Percentiles rank a stretch among this genome's conserved stretches.
phyloP scores from a whole-genome alignment of 306 rosid genomes.

The Abrus pulchellus region DNA sequence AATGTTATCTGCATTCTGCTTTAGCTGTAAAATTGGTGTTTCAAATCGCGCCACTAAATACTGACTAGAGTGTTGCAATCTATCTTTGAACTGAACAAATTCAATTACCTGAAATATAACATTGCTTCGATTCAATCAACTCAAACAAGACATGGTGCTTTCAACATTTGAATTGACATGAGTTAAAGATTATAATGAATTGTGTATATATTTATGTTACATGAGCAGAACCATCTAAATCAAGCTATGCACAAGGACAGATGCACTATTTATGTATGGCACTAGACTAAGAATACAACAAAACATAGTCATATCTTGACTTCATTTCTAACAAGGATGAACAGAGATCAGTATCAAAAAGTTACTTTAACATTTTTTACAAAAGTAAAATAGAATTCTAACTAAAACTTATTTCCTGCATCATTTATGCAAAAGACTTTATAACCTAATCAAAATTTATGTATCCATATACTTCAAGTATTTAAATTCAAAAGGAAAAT shows the following conservation, averaged over 20 bases:
- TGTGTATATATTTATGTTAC: neutral
- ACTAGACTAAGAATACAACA: conserved; percentile 36
- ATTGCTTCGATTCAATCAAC: conserved; percentile 27
- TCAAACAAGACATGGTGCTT: conserved; percentile 21
- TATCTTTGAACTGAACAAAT: conserved; percentile 94
- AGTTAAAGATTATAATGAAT: conserved; percentile 13
- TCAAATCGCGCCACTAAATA: conserved; percentile 85
- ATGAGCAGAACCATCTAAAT: conserved; percentile 11
- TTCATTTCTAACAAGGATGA: conserved; percentile 30
- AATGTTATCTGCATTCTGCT: conserved; percentile 81
- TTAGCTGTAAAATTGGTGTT: conserved; percentile 77
- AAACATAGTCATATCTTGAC: conserved; percentile 36
- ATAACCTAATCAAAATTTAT: conserved; percentile 24
- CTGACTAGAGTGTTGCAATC: conserved; percentile 84
- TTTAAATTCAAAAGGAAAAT: conserved; percentile 40
- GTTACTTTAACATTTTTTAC: neutral
- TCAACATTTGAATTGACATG: conserved; percentile 34
- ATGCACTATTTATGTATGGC: conserved; percentile 6
- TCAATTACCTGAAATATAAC: conserved; percentile 82
- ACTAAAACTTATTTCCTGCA: neutral
- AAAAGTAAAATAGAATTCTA: conserved; percentile 25
- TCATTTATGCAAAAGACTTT: neutral
- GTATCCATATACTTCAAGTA: conserved; percentile 29
- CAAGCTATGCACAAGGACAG: conserved; percentile 10
- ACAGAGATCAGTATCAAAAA: conserved; percentile 11